These are phyloP conservation scores for Inonotus obliquus DNA, from an alignment of 1,284 basidiomycete genomes.

Conservation along the genomic window DNA sequence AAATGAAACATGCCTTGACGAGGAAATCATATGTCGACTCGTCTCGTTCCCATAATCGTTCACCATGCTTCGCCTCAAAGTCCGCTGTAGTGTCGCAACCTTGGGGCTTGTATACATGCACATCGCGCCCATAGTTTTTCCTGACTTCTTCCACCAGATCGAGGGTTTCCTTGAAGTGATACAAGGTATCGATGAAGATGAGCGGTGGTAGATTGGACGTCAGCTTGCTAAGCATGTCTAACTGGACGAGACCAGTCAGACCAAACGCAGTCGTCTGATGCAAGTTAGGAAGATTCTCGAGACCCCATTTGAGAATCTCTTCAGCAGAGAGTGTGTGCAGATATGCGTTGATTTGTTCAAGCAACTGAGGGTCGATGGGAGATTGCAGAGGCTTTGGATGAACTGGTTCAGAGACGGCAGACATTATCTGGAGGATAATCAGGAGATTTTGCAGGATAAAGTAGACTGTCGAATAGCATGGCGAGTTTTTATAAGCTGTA, in stretches of 20 bases:
- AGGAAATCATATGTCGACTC: conserved; percentile 89
- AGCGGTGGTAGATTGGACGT: conserved; percentile 59
- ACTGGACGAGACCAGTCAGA: conserved; percentile 84
- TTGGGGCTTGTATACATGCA: conserved; percentile 80
- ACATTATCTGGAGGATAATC: neutral
- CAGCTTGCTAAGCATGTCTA: conserved; percentile 89
- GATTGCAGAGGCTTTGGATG: conserved; percentile 45
- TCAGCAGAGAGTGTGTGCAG: conserved; percentile 70
- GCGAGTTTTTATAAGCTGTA: neutral
- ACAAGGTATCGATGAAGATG: conserved; percentile 94
- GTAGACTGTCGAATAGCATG: neutral
- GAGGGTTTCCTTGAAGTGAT: conserved; percentile 94
- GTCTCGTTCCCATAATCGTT: conserved; percentile 84
- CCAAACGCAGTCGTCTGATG: conserved; percentile 95
- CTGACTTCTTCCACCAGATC: conserved; percentile 81
- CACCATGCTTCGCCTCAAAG: conserved; percentile 82
- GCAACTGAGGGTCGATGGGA: conserved; percentile 61
- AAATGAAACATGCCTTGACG: conserved; percentile 71
- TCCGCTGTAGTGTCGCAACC: conserved; percentile 65
- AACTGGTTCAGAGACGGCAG: neutral
- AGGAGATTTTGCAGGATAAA: neutral
- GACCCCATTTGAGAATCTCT: conserved; percentile 80
- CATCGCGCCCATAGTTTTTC: conserved; percentile 65
- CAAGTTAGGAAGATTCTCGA: conserved; percentile 72
- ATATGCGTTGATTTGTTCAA: conserved; percentile 69